Percentiles rank a stretch among this genome's conserved stretches.
phyloP scores from a whole-genome alignment of 2,329 filamentous ascomycete genomes.

The Didymella sp. region DNA sequence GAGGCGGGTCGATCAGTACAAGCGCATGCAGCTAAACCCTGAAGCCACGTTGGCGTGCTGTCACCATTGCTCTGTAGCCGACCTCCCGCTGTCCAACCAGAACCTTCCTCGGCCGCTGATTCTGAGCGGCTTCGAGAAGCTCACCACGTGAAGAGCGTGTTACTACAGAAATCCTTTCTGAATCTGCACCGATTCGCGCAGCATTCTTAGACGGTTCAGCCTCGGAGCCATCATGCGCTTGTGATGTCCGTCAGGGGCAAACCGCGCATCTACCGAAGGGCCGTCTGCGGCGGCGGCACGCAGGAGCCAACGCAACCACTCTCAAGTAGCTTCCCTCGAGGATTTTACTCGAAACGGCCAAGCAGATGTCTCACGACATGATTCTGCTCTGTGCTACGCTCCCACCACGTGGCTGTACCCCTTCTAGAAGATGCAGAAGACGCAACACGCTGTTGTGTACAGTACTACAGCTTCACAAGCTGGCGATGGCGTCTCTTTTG shows the following conservation, averaged over 20 bases:
- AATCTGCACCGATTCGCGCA: constrained; percentile 17
- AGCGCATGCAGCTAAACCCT: constrained; percentile 50
- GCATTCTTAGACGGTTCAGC: constrained; percentile 9
- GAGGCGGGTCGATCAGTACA: constrained; percentile 51
- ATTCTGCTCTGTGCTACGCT: constrained; percentile 24
- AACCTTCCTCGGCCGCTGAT: constrained; percentile 2
- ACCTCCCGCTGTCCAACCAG: constrained; percentile 31
- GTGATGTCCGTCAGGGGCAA: constrained; percentile 27
- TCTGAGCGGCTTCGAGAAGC: constrained; percentile 33
- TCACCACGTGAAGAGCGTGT: constrained; percentile 29
- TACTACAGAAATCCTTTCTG: constrained; percentile 19
- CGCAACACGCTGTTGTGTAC: background rate
- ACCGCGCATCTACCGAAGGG: constrained; percentile 27
- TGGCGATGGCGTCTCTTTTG: background rate
- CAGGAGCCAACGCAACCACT: constrained; percentile 6
- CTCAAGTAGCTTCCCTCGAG: constrained; percentile 12
- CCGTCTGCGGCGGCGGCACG: constrained; percentile 22
- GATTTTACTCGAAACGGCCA: constrained; percentile 4
- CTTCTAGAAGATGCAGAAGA: constrained; percentile 10
- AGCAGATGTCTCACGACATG: constrained; percentile 15
- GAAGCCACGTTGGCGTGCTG: constrained; percentile 49
- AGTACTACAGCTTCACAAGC: background rate
- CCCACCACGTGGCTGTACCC: constrained; percentile 27
- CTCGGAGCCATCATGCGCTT: constrained; percentile 15
- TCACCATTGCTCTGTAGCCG: constrained; percentile 36